phyloP scores from a whole-genome alignment of 352 stramenopile genomes.

The Pythium angustatum region DNA sequence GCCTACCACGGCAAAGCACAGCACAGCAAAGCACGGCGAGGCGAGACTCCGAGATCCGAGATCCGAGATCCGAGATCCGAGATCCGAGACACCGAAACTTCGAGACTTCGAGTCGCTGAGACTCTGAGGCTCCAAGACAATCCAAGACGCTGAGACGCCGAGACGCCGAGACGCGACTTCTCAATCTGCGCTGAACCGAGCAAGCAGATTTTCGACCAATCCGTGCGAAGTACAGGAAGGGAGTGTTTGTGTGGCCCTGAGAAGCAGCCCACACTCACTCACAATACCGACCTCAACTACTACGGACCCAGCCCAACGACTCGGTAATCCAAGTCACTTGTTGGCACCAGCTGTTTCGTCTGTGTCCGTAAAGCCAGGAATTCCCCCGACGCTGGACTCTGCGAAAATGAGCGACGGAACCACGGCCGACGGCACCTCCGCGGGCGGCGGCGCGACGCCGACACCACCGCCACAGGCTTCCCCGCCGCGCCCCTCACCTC shows the following conservation, averaged over 20 bases:
- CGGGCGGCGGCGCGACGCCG: not conserved
- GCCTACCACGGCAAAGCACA: too few relatives aligned
- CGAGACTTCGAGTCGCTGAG: too few relatives aligned
- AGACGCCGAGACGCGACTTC: too few relatives aligned
- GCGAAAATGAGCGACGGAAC: not conserved
- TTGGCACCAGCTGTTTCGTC: not conserved
- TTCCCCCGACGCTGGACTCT: not conserved
- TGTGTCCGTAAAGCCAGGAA: not conserved
- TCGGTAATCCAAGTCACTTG: not conserved
- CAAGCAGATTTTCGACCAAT: conserved; percentile 9
- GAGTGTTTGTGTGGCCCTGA: conserved; percentile 4
- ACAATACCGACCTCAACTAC: not conserved
- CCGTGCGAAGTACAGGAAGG: not conserved
- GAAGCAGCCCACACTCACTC: conserved; percentile 8
- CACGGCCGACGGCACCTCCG: not conserved
- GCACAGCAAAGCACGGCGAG: too few relatives aligned
- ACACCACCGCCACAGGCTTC: not conserved
- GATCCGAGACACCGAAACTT: too few relatives aligned
- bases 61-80: too few relatives aligned
- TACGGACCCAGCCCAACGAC: not conserved
- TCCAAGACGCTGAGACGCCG: too few relatives aligned
- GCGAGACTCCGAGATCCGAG: too few relatives aligned
- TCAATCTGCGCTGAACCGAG: conserved; percentile 8
- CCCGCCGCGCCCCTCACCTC: not conserved
- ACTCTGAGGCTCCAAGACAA: too few relatives aligned